These are phyloP conservation scores for Sphagnurus paluster DNA, from an alignment of 1,284 basidiomycete species.

Conservation along the genomic window DNA sequence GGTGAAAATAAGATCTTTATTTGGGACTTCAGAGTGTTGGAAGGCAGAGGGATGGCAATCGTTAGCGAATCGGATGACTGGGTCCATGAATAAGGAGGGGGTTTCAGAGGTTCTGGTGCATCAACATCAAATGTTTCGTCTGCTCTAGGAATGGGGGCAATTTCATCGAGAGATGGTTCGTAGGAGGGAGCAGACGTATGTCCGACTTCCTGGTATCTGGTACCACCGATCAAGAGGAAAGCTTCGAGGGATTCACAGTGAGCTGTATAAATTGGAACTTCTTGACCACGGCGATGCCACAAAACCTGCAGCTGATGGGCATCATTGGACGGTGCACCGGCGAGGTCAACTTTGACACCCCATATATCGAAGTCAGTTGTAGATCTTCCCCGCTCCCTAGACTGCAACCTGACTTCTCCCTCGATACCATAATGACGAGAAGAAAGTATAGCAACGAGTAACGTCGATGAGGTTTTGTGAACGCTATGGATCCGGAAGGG, in stretches of 20 bases:
- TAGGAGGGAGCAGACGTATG: conserved; percentile 37
- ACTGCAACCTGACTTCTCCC: neutral
- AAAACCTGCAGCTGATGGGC: conserved; percentile 45
- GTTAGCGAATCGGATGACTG: conserved; percentile 84
- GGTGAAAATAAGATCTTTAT: conserved; percentile 71
- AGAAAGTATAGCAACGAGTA: conserved; percentile 51
- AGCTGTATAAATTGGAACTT: conserved; percentile 66
- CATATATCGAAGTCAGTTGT: conserved; percentile 59
- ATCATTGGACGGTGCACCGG: conserved; percentile 29
- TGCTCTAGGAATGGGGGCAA: conserved; percentile 63
- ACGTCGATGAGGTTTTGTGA: conserved; percentile 36
- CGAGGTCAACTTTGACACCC: conserved; percentile 53
- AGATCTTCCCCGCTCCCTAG: conserved; percentile 5
- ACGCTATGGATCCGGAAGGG: conserved; percentile 65
- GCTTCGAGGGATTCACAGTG: conserved; percentile 47
- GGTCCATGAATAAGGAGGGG: conserved; percentile 87
- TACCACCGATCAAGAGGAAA: conserved; percentile 61
- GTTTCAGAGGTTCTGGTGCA: conserved; percentile 35
- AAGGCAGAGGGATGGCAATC: conserved; percentile 79
- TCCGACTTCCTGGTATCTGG: conserved; percentile 46
- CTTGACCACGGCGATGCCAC: conserved; percentile 72
- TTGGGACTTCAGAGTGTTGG: conserved; percentile 58
- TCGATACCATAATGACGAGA: conserved; percentile 46
- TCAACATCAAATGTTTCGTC: conserved; percentile 52
- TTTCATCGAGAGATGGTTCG: conserved; percentile 62